Base-by-base conservation (phyloP, 345 rosid species). In the Acer negundo region DNA sequence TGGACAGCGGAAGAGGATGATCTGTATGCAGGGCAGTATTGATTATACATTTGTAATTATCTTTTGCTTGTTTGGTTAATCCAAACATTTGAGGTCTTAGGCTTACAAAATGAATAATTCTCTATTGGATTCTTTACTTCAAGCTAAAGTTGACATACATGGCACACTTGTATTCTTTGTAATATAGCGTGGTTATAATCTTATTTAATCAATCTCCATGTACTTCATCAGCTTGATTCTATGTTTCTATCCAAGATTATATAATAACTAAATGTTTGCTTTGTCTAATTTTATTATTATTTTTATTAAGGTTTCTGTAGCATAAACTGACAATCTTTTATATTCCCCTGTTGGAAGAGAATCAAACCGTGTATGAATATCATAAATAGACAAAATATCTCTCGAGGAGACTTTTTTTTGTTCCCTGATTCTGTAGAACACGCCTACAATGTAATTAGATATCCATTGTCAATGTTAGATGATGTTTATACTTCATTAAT, bases 1-100 rank as follows among this genome's bases (percentile, higher is more conserved):
- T 70, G 81, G 62, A 58, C 75, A 28, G 19, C 4, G 64, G 65
- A 65, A 19, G 75, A 31, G 40, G 16, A 55, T 40, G 31, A 47
- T 20, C 28, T 42, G 15, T 74, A 10, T 51, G 74, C 63, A 62
- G 13, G 42, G 61, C 35, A 47, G 65, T 65, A 23, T 56, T 53
- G 7, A 40, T 26, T 16, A 58, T 24, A 51, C 15, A 55, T 38
- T 35, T 24, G 73, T 17, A 68, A 63, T 67, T 6, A 44, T 24
- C 17, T 62, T 23, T 8, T 24, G 6, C 22, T 62, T 44, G 9
- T 42, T 59, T 7, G 11, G 22, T 20, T 20, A 38, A 38, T 42
- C 22, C 16, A n/a, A 42, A 17, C 51, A 38, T 40, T 67, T 40
- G 6, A 67, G 12, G 13, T 40, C 58, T 58, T 26, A 59, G 55